phyloP scores from a whole-genome alignment of 106 monocot genomes.

The Apostasia ramifera region DNA sequence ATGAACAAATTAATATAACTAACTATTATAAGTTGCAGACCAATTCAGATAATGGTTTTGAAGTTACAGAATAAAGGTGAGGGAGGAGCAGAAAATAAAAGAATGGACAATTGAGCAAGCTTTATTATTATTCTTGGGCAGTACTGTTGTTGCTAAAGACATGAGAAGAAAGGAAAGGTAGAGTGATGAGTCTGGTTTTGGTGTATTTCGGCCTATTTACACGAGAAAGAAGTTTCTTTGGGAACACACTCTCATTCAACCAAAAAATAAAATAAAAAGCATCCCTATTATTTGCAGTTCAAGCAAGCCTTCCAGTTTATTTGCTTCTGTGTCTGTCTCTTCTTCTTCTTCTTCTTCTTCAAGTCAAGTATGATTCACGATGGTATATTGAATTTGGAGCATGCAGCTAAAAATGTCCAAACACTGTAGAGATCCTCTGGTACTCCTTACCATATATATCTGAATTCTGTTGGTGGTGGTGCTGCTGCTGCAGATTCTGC shows the following conservation, averaged over 20 bases:
- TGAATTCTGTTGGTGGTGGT: conserved; percentile 31
- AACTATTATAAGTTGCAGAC: neutral
- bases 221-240: conserved; percentile 13
- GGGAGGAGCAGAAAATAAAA: neutral
- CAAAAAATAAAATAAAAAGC: neutral
- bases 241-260: conserved; percentile 4
- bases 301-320: neutral
- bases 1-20: neutral
- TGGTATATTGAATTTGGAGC: neutral
- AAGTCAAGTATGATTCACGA: neutral
- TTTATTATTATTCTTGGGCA: conserved; percentile 17
- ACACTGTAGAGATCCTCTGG: conserved; percentile 51
- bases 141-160: neutral
- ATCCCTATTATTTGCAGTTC: conserved; percentile 1
- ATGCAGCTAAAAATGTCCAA: conserved; percentile 48
- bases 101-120: conserved; percentile 8
- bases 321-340: too few species aligned
- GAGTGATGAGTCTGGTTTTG: neutral
- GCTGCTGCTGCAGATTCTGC: conserved; percentile 25
- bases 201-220: conserved; percentile 26
- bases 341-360: conserved; percentile 7
- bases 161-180: conserved; percentile 2
- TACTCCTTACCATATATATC: conserved; percentile 64
- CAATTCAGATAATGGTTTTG: neutral
- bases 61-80: too few species aligned